Conservation (phyloP, 2,329 filamentous ascomycete species). For the Neurospora sp. region DNA sequence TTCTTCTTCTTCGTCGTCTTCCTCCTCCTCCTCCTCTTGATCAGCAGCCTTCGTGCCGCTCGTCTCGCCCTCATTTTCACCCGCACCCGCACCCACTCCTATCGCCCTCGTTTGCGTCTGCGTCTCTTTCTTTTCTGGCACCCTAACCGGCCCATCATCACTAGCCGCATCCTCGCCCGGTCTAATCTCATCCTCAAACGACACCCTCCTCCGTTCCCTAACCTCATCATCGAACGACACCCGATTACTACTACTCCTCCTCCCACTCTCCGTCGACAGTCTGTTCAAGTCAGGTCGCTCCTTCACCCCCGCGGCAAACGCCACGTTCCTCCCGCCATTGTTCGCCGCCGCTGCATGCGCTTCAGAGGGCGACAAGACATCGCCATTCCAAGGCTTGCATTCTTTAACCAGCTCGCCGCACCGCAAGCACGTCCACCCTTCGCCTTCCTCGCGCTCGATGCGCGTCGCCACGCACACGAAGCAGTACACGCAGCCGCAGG, state of each 20-base stretch:
- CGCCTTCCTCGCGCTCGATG: slow-evolving; percentile 84
- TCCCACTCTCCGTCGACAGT: slow-evolving; percentile 18
- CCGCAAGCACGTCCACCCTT: slow-evolving; percentile 84
- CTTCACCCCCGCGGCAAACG: slow-evolving; percentile 47
- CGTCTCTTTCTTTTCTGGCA: slow-evolving; percentile 1
- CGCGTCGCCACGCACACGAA: slow-evolving; percentile 90
- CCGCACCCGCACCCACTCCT: too few relatives aligned
- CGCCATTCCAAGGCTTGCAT: slow-evolving; percentile 85
- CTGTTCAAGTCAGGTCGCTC: slow-evolving; percentile 19
- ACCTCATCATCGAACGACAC: slow-evolving; percentile 10
- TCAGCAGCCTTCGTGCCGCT: not conserved
- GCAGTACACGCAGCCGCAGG: slow-evolving; percentile 89
- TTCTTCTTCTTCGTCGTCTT: not conserved
- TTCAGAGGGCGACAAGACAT: slow-evolving; percentile 53
- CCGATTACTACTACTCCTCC: slow-evolving; percentile 17
- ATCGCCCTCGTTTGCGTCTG: not conserved
- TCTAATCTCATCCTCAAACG: not conserved
- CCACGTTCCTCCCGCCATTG: slow-evolving; percentile 34
- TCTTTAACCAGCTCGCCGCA: slow-evolving; percentile 77
- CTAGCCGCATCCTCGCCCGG: not conserved
- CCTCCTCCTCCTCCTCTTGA: slow-evolving; percentile 3
- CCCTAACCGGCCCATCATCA: slow-evolving; percentile 1
- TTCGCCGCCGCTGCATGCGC: slow-evolving; percentile 34
- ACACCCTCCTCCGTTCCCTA: not conserved
- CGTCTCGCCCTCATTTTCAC: not conserved